A percentile compares a stretch with the other conserved stretches of the same genome.
phyloP scores from a whole-genome alignment of 2,329 filamentous ascomycete species.

The Cercospora sp. region DNA sequence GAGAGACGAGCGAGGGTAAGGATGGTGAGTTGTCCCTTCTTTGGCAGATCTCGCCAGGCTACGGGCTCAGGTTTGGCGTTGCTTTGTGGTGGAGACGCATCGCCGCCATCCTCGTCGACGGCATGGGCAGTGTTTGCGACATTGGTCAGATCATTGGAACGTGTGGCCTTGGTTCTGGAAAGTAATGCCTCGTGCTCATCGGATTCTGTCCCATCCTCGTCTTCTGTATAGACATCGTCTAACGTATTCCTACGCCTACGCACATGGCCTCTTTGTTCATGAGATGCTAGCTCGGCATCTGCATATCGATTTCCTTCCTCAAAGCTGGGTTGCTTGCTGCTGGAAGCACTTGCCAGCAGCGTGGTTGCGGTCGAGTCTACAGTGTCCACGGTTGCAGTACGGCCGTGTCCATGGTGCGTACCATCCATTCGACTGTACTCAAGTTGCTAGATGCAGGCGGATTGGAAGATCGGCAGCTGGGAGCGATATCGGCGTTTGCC shows the following conservation, averaged over 20 bases:
- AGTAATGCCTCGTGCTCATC: constrained; percentile 9
- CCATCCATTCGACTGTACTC: constrained; percentile 20
- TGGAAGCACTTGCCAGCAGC: constrained; percentile 24
- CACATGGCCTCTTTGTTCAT: constrained; percentile 21
- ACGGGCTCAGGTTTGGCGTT: constrained; percentile 51
- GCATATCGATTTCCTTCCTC: constrained; percentile 27
- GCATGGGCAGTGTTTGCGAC: constrained; percentile 16
- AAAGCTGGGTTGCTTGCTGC: constrained; percentile 23
- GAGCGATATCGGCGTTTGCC: constrained; percentile 19
- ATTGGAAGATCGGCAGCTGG: constrained; percentile 8
- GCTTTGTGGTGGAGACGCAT: constrained; percentile 20
- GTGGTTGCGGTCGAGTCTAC: constrained; percentile 35
- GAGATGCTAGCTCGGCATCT: constrained; percentile 26
- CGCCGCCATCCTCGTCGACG: constrained; percentile 24
- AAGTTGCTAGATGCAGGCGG: not conserved
- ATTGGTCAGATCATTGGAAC: not conserved
- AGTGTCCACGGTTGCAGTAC: constrained; percentile 20
- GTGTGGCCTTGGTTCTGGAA: not conserved
- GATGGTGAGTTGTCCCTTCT: constrained; percentile 74
- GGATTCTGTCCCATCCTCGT: constrained; percentile 10
- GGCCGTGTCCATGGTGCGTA: constrained; percentile 9
- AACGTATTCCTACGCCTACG: constrained; percentile 16
- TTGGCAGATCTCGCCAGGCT: constrained; percentile 72
- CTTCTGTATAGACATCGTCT: constrained; percentile 13
- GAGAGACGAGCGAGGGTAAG: constrained; percentile 76